Evolutionary conservation across 176 grass and related monocot genomes (phyloP), one percentile per base, ranked within the genome.

Genomic region (Rhynchospora breviuscula): DNA sequence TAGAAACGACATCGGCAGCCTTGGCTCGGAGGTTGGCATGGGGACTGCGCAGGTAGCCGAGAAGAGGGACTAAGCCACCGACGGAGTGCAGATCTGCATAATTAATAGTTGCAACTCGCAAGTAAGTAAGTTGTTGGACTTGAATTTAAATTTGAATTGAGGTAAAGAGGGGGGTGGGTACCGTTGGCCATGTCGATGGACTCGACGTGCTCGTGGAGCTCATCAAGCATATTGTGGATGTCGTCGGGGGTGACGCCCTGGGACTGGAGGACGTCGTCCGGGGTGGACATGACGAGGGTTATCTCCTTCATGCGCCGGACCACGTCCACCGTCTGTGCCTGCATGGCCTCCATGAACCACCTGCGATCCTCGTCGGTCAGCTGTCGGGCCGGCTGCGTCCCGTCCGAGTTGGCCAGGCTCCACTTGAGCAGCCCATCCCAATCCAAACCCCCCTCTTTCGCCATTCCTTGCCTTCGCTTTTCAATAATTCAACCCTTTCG

Each of bases 341-440:
- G 93, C 96, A 99, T 95, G 6, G 96, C 93, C 76, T 99, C 93
- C 88, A 90, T 88, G 57, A 99, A 99, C 96, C 96, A 99, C 86
- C 81, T 93, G 65, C 85, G 89, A 51, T 99, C 96, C 85, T 95
- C 93, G 59, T 99, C 96, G 5, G 85, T 90, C 73, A 95, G 88
- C 0, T 79, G 62, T 23, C 92, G 88, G 76, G 92, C 26, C 58
- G 81, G 79, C 33, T 51, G 54, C 81, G 91, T 99, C 68, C 88
- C 96, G 76, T 95, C 96, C 21, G 86, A 85, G 59, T 99, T 93
- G 65, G 96, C 85, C 45, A 99, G 88, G 85, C 96, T 95, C 96
- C 96, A 99, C 80, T 99, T 99, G 85, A 99, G 89, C 86, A 99
- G 78, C 19, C 96, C 96, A 70, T 99, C 92, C 96, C 96, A 99